Percentiles rank a stretch among this genome's conserved stretches.
These are phyloP conservation scores for Rhodotorula diobovata DNA, from an alignment of 768 basidiomycete species.

Conservation along the genomic window DNA sequence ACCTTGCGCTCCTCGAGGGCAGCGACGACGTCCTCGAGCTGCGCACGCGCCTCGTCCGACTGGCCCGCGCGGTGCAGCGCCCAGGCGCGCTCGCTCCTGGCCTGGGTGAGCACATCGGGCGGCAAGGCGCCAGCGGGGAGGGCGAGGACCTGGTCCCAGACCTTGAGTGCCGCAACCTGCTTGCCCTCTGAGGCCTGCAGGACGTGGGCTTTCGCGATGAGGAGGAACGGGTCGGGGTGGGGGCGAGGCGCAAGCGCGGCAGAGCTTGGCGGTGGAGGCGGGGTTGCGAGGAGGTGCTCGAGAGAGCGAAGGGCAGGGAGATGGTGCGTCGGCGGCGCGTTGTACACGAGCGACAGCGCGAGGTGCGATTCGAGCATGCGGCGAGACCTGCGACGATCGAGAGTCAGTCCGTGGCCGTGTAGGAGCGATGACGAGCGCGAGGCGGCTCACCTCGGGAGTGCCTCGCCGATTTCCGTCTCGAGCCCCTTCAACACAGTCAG, in stretches of 20 bases:
- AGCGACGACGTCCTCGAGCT: constrained; percentile 35
- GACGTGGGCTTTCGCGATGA: constrained; percentile 73
- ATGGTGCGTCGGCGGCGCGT: constrained; percentile 87
- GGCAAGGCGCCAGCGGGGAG: constrained; percentile 53
- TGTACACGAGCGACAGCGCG: constrained; percentile 72
- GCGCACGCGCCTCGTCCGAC: constrained; percentile 44
- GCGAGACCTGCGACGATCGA: constrained; percentile 53
- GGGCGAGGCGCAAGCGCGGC: not conserved
- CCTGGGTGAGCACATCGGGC: constrained; percentile 53
- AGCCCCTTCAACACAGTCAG: constrained; percentile 56
- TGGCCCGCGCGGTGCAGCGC: constrained; percentile 58
- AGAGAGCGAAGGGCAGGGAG: constrained; percentile 67
- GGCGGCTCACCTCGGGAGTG: constrained; percentile 53
- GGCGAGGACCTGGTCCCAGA: constrained; percentile 61
- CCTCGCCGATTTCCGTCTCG: constrained; percentile 60
- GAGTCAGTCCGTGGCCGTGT: not conserved
- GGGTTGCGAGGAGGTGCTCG: constrained; percentile 59
- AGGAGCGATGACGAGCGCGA: constrained; percentile 41
- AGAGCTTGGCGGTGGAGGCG: not conserved
- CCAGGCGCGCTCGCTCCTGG: constrained; percentile 81
- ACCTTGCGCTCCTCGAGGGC: constrained; percentile 22
- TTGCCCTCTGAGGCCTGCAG: constrained; percentile 56
- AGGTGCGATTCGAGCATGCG: constrained; percentile 67
- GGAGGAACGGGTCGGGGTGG: constrained; percentile 57
- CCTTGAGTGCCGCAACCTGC: constrained; percentile 63